Conservation (phyloP, 306 rosid genomes). For the Pachyrhizus erosus region DNA sequence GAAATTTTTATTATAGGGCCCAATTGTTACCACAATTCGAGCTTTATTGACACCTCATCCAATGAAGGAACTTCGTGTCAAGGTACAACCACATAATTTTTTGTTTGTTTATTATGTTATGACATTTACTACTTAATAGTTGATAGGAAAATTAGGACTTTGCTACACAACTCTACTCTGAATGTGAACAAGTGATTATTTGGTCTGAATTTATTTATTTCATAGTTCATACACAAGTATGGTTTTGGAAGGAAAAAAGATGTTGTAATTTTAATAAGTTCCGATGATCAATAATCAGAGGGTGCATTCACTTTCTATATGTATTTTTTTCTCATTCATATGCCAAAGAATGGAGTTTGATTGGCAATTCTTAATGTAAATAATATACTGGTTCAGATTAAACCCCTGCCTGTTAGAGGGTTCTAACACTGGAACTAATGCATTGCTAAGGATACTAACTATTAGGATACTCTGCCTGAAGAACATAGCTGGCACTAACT, state of each 20-base stretch:
- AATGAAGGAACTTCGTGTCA: conserved; percentile 96
- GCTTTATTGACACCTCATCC: conserved; percentile 97
- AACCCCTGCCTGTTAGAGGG: background rate
- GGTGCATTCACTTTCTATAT: background rate
- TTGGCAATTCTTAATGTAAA: background rate
- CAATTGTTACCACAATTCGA: conserved; percentile 88
- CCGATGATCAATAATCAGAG: background rate
- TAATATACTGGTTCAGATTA: background rate
- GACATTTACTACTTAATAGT: conserved; percentile 5
- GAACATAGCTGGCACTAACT: background rate
- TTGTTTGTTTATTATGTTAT: background rate
- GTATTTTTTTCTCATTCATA: background rate
- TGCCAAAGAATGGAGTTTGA: background rate
- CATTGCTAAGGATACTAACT: background rate
- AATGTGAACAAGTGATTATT: background rate
- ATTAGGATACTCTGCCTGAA: background rate
- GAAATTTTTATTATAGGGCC: conserved; percentile 61
- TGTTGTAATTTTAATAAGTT: background rate
- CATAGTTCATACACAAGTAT: background rate
- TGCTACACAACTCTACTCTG: background rate
- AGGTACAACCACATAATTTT: conserved; percentile 54
- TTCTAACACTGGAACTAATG: background rate
- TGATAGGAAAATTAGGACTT: conserved; percentile 9
- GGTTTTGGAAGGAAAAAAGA: background rate
- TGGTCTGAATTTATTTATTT: conserved; percentile 18